Percentiles rank a stretch among this genome's conserved stretches.
These are phyloP conservation scores for Penicillium soppii DNA, from an alignment of 495 filamentous ascomycete species.

Conservation along the genomic window DNA sequence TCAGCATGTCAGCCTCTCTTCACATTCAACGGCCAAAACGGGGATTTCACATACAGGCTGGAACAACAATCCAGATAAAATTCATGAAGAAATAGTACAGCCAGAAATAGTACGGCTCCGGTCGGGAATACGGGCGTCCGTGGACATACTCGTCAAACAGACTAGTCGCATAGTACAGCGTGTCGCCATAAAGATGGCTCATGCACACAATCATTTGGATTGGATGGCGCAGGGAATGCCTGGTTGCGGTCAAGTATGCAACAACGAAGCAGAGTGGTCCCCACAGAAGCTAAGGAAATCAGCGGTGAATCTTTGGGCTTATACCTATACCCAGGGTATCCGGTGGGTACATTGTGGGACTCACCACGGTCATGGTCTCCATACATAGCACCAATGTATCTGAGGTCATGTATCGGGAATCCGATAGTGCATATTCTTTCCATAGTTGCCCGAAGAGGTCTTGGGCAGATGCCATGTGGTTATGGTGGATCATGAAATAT, in stretches of 20 bases:
- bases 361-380: conserved; percentile 77
- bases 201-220: conserved; percentile 71
- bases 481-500: conserved; percentile 73
- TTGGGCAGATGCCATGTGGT: conserved; percentile 54
- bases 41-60: conserved; percentile 44
- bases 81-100: conserved; percentile 86
- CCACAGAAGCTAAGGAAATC: conserved; percentile 58
- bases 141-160: conserved; percentile 62
- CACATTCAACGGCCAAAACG: not conserved
- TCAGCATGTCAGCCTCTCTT: conserved; percentile 13
- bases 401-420: conserved; percentile 77
- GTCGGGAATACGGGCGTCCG: conserved; percentile 63
- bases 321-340: not conserved
- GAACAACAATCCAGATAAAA: conserved; percentile 80
- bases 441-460: conserved; percentile 76
- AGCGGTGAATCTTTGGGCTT: conserved; percentile 4
- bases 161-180: conserved; percentile 82
- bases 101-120: conserved; percentile 84
- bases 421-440: conserved; percentile 85
- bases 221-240: conserved; percentile 64
- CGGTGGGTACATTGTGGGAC: conserved; percentile 24
- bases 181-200: conserved; percentile 83
- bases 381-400: conserved; percentile 82
- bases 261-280: conserved; percentile 75
- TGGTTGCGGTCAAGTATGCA: conserved; percentile 57